Evolutionary conservation across 176 grass and related monocot species (phyloP).

Genomic region (Carex cristatella): DNA sequence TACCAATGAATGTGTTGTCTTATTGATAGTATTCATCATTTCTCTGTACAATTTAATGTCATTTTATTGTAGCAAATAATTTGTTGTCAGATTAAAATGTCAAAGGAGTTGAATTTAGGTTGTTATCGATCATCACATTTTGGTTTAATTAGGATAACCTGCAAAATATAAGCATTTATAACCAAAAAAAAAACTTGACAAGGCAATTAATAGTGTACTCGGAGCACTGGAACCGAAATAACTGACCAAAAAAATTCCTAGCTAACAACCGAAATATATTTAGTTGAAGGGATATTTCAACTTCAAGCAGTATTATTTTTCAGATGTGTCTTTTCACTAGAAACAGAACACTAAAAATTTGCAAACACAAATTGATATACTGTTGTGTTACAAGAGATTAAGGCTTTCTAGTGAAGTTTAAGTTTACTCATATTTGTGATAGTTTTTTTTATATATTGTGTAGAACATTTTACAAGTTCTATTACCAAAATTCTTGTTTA

Average conservation of each 20-base stretch:
- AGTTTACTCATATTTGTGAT: no score
- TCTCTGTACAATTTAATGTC: not conserved
- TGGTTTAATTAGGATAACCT: not conserved
- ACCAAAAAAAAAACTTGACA: not conserved
- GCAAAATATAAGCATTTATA: not conserved
- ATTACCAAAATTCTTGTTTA: not conserved
- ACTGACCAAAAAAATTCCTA: not conserved
- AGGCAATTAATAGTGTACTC: not conserved
- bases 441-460: not conserved
- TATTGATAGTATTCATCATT: not conserved
- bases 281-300: not conserved
- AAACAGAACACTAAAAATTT: not conserved
- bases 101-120: not conserved
- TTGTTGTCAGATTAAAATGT: not conserved
- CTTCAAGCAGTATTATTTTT: not conserved
- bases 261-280: not conserved
- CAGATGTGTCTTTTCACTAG: not conserved
- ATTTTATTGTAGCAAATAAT: not conserved
- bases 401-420: not conserved
- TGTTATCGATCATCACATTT: not conserved
- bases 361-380: not conserved
- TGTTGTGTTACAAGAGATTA: not conserved
- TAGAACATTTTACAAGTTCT: not conserved
- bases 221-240: not conserved
- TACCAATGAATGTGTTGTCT: not conserved